Percentiles rank a stretch among this genome's conserved stretches.
Conservation (phyloP, 306 rosid genomes). For the Glycyrrhiza uralensis region DNA sequence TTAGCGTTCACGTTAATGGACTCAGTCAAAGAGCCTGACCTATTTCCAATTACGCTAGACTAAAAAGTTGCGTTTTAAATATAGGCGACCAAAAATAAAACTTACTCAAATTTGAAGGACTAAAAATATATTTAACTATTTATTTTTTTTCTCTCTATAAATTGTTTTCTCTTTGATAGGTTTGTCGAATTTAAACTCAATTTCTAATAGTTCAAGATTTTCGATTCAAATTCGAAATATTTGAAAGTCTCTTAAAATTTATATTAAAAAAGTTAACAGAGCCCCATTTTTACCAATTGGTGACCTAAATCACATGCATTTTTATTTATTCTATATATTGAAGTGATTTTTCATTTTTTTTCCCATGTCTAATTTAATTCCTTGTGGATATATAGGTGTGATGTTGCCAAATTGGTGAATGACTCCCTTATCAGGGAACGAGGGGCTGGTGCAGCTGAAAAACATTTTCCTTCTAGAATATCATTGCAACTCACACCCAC, state of each 20-base stretch:
- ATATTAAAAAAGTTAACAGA: neutral
- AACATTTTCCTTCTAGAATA: slow-evolving; percentile 84
- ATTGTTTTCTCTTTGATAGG: neutral
- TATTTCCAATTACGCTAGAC: too few relatives aligned
- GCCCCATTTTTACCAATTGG: neutral
- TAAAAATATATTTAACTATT: too few relatives aligned
- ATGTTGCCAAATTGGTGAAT: slow-evolving; percentile 60
- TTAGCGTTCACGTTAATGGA: too few relatives aligned
- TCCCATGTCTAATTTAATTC: neutral
- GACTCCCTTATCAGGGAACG: slow-evolving; percentile 50
- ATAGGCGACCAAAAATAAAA: too few relatives aligned
- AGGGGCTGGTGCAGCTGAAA: slow-evolving; percentile 65
- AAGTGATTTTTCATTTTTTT: neutral
- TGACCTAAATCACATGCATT: neutral
- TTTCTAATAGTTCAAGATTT: neutral
- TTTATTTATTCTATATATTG: neutral
- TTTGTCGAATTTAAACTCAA: neutral
- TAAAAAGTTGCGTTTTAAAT: too few relatives aligned
- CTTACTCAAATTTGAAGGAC: too few relatives aligned
- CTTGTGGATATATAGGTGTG: slow-evolving; percentile 47
- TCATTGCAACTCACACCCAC: slow-evolving; percentile 76
- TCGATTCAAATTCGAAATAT: neutral
- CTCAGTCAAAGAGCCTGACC: too few relatives aligned
- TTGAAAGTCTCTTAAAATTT: neutral
- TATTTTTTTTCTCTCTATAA: neutral